phyloP scores from a whole-genome alignment of 768 basidiomycete species.

The Pisolithus sp. region DNA sequence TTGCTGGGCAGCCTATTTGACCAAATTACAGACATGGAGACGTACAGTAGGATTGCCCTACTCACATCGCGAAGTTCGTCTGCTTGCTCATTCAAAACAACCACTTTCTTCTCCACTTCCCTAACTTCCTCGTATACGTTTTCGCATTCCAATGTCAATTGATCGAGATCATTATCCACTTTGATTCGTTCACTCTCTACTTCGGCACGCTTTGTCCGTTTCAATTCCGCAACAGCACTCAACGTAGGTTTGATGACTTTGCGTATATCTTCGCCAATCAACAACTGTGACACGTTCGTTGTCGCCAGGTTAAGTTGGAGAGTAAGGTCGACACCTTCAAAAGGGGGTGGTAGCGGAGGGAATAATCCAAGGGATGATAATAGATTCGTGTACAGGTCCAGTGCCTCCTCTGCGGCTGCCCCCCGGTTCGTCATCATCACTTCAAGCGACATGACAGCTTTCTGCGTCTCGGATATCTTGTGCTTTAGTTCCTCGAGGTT shows the following conservation, averaged over 20 bases:
- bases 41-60: constrained; percentile 4
- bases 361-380: constrained; percentile 72
- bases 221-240: constrained; percentile 62
- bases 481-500: constrained; percentile 71
- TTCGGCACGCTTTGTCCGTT: constrained; percentile 59
- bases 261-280: constrained; percentile 64
- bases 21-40: background rate
- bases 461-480: constrained; percentile 69
- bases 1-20: constrained; percentile 62
- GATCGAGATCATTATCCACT: constrained; percentile 79
- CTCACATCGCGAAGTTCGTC: constrained; percentile 77
- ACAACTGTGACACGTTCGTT: constrained; percentile 61
- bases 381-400: constrained; percentile 72
- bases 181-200: constrained; percentile 75
- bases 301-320: constrained; percentile 77
- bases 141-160: constrained; percentile 70
- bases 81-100: constrained; percentile 63
- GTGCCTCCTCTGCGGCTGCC: constrained; percentile 73
- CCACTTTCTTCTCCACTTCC: constrained; percentile 69
- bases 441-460: constrained; percentile 71
- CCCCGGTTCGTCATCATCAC: constrained; percentile 76
- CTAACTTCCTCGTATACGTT: constrained; percentile 72
- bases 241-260: constrained; percentile 74
- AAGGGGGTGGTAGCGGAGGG: constrained; percentile 65
- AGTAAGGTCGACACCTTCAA: constrained; percentile 67